Evolutionary conservation across 1,139 yeast genomes (phyloP), one percentile per base, ranked within the genome.

Genomic region (Hanseniaspora sp.): DNA sequence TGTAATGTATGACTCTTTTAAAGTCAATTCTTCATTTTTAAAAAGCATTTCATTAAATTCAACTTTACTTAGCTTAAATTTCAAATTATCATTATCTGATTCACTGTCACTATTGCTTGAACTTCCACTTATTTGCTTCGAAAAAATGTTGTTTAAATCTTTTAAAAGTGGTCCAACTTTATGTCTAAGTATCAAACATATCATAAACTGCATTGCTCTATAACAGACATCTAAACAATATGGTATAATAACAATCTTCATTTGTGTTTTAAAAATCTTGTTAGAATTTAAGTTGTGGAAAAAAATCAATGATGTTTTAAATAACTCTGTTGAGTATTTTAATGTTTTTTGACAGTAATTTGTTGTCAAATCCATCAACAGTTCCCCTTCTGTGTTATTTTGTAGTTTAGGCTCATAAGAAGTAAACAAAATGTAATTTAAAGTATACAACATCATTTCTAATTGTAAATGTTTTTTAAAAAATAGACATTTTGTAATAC

Each of bases 151-250:
- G 29, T 61, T 61, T 59, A 64, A 59, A 44, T 67, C 69, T 28
- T 66, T 68, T 56, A 70, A 63, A 30, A 51, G 23, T n/a, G 74
- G 73, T 0, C 74, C 74, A 63, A 73, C 70, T 60, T 71, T 67
- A 1, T 72, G 69, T 62, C 80, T 68, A 51, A 75, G 59, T 38
- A 75, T 71, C 59, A 76, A 62, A 39, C 79, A 75, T n/a, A 76
- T 75, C 63, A 76, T 66, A 59, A 75, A 75, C 58, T 76, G 79
- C 59, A 74, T 68, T 3, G 79, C 74, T 58, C 80, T 67, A 58
- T 75, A 79, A 52, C 77, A 77, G 38, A 74, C 67, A 51, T 75
- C 71, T 60, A 76, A 62, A 60, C 76, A 65, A 55, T 69, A 70
- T n/a, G 79, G 79, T 18, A 75, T 68, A 13, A 74, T 57, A 5